These are phyloP conservation scores for Spathaspora passalidarum DNA, from an alignment of 805 yeast species.

Conservation along the genomic window DNA sequence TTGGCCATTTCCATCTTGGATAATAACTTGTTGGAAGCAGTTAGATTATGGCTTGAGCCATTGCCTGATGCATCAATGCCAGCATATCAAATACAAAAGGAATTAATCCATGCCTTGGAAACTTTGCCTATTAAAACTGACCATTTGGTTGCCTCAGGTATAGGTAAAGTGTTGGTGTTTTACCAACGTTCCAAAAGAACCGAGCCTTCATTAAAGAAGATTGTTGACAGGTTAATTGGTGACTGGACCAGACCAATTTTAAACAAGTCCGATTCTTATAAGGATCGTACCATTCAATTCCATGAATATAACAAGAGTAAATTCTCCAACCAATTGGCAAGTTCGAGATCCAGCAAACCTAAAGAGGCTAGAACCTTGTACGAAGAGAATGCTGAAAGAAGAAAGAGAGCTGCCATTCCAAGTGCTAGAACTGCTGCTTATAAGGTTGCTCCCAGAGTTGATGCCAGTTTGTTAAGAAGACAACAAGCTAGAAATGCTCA, in stretches of 20 bases:
- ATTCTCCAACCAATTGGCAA: constrained; percentile 41
- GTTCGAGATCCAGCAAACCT: constrained; percentile 25
- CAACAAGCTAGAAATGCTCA: constrained; percentile 46
- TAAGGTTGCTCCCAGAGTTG: constrained; percentile 84
- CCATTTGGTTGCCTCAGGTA: constrained; percentile 89
- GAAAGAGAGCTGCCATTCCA: constrained; percentile 97
- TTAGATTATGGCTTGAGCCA: constrained; percentile 96
- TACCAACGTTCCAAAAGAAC: constrained; percentile 89
- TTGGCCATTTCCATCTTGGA: constrained; percentile 91
- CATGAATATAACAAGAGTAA: constrained; percentile 64
- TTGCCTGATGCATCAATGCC: constrained; percentile 97
- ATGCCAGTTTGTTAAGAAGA: constrained; percentile 45
- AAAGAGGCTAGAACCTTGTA: constrained; percentile 58
- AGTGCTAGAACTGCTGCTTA: constrained; percentile 84
- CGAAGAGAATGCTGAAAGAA: constrained; percentile 86
- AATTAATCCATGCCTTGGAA: constrained; percentile 68
- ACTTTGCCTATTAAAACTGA: constrained; percentile 91
- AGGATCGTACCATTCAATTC: constrained; percentile 74
- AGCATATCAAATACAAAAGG: constrained; percentile 93
- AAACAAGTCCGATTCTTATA: constrained; percentile 91
- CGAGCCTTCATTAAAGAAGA: constrained; percentile 79
- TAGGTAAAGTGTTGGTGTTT: constrained; percentile 90
- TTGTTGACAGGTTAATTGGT: constrained; percentile 87
- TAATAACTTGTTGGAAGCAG: constrained; percentile 88
- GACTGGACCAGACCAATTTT: constrained; percentile 99